Percentiles rank a stretch among this genome's conserved stretches.
These are phyloP conservation scores for Pichia sp. DNA, from an alignment of 1,139 yeast genomes.

Conservation along the genomic window DNA sequence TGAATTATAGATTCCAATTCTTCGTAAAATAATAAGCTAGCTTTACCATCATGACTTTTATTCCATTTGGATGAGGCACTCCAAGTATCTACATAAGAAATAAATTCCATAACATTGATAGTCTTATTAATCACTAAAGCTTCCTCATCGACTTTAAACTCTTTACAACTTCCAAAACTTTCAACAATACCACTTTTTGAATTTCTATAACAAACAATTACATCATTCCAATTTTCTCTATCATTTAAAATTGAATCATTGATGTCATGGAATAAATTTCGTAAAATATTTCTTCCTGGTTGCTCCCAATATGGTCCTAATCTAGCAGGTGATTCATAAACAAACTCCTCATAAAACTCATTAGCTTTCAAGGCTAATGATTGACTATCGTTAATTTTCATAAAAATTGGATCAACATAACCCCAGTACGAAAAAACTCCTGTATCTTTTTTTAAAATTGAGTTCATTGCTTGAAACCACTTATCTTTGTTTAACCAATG, in stretches of 20 bases:
- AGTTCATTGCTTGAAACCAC: slow-evolving; percentile 46
- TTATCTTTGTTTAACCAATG: slow-evolving; percentile 66
- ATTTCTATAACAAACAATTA: slow-evolving; percentile 27
- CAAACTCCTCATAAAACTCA: slow-evolving; percentile 32
- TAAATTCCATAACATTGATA: slow-evolving; percentile 40
- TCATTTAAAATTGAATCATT: slow-evolving; percentile 21
- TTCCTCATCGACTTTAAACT: slow-evolving; percentile 12
- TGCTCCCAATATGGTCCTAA: slow-evolving; percentile 72
- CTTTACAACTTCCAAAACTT: background rate
- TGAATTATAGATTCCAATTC: slow-evolving; percentile 25
- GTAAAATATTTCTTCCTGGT: slow-evolving; percentile 58
- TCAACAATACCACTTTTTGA: slow-evolving; percentile 9
- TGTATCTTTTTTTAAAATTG: slow-evolving; percentile 42
- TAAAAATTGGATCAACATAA: slow-evolving; percentile 62
- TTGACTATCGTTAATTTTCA: slow-evolving; percentile 12
- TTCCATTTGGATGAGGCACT: slow-evolving; percentile 70
- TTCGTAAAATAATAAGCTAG: slow-evolving; percentile 25
- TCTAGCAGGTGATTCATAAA: slow-evolving; percentile 35
- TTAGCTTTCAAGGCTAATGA: slow-evolving; percentile 35
- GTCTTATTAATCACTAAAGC: slow-evolving; percentile 32
- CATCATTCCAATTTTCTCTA: slow-evolving; percentile 19
- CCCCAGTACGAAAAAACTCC: slow-evolving; percentile 77
- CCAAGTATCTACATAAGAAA: slow-evolving; percentile 54
- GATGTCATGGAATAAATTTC: slow-evolving; percentile 40
- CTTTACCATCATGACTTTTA: slow-evolving; percentile 22